Evolutionary conservation across 1,139 yeast species (phyloP).

Genomic region (Martiniozyma asiatica): DNA sequence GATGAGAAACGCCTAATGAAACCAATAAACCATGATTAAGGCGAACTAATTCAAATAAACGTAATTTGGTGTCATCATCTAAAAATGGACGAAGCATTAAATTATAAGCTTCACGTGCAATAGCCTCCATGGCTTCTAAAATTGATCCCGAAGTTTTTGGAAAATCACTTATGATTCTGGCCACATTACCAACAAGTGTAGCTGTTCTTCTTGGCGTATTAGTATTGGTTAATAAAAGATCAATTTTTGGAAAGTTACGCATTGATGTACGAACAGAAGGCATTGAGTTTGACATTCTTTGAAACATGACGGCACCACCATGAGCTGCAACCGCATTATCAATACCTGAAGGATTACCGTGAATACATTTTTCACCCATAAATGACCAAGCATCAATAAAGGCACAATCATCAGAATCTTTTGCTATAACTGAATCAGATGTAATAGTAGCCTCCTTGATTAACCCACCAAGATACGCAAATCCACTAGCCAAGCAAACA

Average conservation of each 20-base stretch:
- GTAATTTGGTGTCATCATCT: slow-evolving; percentile 31
- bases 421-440: slow-evolving; percentile 16
- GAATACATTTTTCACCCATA: slow-evolving; percentile 89
- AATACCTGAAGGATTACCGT: slow-evolving; percentile 95
- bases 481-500: slow-evolving; percentile 72
- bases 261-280: slow-evolving; percentile 55
- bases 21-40: slow-evolving; percentile 83
- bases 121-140: slow-evolving; percentile 57
- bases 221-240: slow-evolving; percentile 71
- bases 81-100: slow-evolving; percentile 42
- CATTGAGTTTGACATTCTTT: slow-evolving; percentile 42
- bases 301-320: slow-evolving; percentile 93
- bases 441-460: slow-evolving; percentile 25
- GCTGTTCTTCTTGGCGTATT: slow-evolving; percentile 82
- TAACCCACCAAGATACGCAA: slow-evolving; percentile 52
- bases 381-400: slow-evolving; percentile 80
- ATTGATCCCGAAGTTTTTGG: slow-evolving; percentile 47
- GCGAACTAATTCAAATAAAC: slow-evolving; percentile 55
- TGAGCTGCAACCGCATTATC: slow-evolving; percentile 93
- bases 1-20: slow-evolving; percentile 87
- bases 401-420: slow-evolving; percentile 35
- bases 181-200: slow-evolving; percentile 67
- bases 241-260: slow-evolving; percentile 65
- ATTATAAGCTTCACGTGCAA: slow-evolving; percentile 58
- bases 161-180: slow-evolving; percentile 37